These are phyloP conservation scores for Colletotrichum ledebouriae DNA, from an alignment of 2,329 filamentous ascomycete species.

Conservation along the genomic window DNA sequence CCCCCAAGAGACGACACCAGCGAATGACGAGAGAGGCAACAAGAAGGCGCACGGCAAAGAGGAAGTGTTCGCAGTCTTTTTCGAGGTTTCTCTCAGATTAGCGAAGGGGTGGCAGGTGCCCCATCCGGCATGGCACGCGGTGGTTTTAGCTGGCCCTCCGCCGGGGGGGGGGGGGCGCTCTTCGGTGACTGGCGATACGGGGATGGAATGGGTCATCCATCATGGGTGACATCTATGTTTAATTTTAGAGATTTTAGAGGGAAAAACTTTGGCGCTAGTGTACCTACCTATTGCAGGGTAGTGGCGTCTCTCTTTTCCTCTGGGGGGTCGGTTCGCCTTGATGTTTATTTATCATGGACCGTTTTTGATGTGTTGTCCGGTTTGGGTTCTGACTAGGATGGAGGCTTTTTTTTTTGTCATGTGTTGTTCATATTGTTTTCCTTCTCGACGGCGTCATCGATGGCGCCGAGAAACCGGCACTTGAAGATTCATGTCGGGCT, in stretches of 20 bases:
- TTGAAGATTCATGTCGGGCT: not conserved
- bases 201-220: conserved; percentile 1
- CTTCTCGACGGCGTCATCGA: not conserved
- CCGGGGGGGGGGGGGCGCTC: not conserved
- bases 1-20: not conserved
- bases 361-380: conserved; percentile 1
- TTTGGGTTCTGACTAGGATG: not conserved
- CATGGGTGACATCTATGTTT: conserved; percentile 1
- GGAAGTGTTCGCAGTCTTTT: conserved; percentile 6
- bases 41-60: conserved; percentile 1
- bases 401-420: not conserved
- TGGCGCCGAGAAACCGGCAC: not conserved
- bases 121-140: conserved; percentile 16
- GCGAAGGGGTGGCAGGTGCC: conserved; percentile 33
- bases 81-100: conserved; percentile 29
- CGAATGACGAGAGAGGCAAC: conserved; percentile 13
- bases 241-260: conserved; percentile 29
- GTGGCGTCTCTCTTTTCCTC: conserved; percentile 4
- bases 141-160: too few relatives aligned
- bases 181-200: conserved; percentile 24
- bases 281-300: too few relatives aligned
- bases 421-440: not conserved
- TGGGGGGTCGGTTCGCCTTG: conserved; percentile 11
- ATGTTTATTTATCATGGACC: not conserved
- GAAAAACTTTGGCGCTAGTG: conserved; percentile 26